These are phyloP conservation scores for Leccinum uliginosum DNA, from an alignment of 768 basidiomycete species.

Conservation along the genomic window DNA sequence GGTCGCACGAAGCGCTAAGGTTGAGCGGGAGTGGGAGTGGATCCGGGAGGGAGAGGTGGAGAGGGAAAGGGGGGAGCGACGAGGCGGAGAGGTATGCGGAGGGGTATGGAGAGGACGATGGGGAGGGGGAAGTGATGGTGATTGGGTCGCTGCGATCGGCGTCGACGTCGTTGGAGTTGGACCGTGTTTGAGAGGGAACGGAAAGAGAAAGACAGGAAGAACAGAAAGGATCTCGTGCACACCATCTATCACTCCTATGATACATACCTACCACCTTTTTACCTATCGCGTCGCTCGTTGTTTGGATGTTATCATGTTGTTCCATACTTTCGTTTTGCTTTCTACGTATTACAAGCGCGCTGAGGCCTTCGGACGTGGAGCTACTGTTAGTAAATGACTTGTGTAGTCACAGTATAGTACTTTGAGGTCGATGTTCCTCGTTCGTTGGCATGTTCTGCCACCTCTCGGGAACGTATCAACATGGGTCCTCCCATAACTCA, in stretches of 20 bases:
- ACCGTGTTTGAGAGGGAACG: constrained; percentile 1
- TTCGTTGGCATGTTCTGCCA: too few relatives aligned
- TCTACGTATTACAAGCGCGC: too few relatives aligned
- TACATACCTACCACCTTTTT: neutral
- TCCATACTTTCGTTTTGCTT: neutral
- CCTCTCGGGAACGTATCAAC: too few relatives aligned
- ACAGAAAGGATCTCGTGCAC: neutral
- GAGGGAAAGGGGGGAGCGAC: neutral
- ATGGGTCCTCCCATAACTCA: too few relatives aligned
- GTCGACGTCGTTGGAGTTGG: neutral
- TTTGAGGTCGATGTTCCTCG: too few relatives aligned
- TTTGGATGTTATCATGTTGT: neutral
- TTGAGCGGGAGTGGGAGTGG: neutral
- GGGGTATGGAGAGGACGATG: neutral
- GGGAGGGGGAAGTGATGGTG: constrained; percentile 16
- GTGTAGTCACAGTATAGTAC: too few relatives aligned
- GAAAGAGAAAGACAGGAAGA: neutral
- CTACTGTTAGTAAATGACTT: too few relatives aligned
- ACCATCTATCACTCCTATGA: neutral
- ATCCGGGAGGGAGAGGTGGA: constrained; percentile 1
- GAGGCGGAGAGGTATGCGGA: neutral
- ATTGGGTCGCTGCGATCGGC: constrained; percentile 12
- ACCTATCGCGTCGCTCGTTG: too few relatives aligned
- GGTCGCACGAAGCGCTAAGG: constrained; percentile 1
- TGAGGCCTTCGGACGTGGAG: too few relatives aligned